phyloP scores from a whole-genome alignment of 805 yeast genomes.

The Candida andamanensis region DNA sequence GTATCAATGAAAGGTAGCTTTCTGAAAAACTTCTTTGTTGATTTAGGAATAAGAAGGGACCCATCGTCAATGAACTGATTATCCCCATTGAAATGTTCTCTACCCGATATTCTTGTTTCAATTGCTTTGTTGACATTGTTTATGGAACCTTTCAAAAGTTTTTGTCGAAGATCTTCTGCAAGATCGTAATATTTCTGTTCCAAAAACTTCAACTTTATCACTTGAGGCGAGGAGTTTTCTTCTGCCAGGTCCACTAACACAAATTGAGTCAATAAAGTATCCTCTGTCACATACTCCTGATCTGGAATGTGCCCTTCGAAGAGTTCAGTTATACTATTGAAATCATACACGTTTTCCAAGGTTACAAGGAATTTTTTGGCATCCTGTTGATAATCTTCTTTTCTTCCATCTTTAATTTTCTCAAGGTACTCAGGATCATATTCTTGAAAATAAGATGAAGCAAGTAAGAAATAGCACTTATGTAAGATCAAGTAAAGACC shows the following conservation, averaged over 20 bases:
- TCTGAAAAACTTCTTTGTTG: slow-evolving; percentile 27
- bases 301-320: background rate
- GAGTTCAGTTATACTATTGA: slow-evolving; percentile 1
- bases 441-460: slow-evolving; percentile 61
- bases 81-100: slow-evolving; percentile 13
- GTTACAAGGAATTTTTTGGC: background rate
- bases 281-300: slow-evolving; percentile 1
- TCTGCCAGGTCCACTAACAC: background rate
- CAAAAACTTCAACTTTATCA: slow-evolving; percentile 13
- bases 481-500: slow-evolving; percentile 61
- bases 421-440: slow-evolving; percentile 30
- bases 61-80: slow-evolving; percentile 26
- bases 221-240: slow-evolving; percentile 4
- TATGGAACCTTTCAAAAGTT: slow-evolving; percentile 27
- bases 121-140: slow-evolving; percentile 23
- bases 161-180: slow-evolving; percentile 33
- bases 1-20: slow-evolving; percentile 23
- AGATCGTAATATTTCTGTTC: slow-evolving; percentile 28
- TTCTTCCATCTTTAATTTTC: slow-evolving; percentile 6
- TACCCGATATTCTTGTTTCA: slow-evolving; percentile 16
- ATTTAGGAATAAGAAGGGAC: slow-evolving; percentile 23
- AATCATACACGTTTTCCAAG: background rate
- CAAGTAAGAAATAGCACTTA: slow-evolving; percentile 72
- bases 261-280: background rate
- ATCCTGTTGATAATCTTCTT: background rate